These are phyloP conservation scores for Cutaneotrichosporon cutaneum DNA, from an alignment of 1,284 basidiomycete genomes.

Conservation along the genomic window DNA sequence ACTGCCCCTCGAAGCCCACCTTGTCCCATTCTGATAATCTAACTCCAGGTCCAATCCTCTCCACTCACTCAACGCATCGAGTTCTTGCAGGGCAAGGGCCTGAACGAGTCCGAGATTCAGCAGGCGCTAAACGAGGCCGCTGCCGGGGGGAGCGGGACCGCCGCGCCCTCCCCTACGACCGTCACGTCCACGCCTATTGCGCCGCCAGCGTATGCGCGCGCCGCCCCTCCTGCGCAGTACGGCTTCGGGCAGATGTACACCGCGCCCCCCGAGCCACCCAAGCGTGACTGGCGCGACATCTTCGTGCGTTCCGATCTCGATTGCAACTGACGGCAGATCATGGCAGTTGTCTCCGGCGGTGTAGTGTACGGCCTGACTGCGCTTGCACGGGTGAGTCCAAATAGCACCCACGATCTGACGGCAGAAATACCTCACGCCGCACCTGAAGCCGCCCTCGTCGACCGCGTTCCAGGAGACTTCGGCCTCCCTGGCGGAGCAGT, in stretches of 20 bases:
- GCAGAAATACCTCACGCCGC: slow-evolving; percentile 88
- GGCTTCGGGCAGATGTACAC: slow-evolving; percentile 20
- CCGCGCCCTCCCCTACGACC: slow-evolving; percentile 1
- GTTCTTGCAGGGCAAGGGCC: slow-evolving; percentile 91
- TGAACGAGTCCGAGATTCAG: slow-evolving; percentile 82
- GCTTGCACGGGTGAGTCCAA: slow-evolving; percentile 68
- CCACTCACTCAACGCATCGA: slow-evolving; percentile 80
- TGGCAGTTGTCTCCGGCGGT: slow-evolving; percentile 85
- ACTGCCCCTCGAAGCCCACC: neutral
- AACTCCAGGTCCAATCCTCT: slow-evolving; percentile 59
- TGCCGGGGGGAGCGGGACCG: slow-evolving; percentile 11
- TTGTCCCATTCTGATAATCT: no score
- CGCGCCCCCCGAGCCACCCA: slow-evolving; percentile 54
- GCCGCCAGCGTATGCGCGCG: slow-evolving; percentile 45
- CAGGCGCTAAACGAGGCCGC: slow-evolving; percentile 69
- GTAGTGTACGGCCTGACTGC: slow-evolving; percentile 84
- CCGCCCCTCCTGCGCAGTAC: slow-evolving; percentile 37
- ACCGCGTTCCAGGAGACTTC: slow-evolving; percentile 88
- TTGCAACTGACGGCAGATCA: slow-evolving; percentile 63
- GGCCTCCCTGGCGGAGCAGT: slow-evolving; percentile 80
- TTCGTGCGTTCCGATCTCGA: slow-evolving; percentile 63
- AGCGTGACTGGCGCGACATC: slow-evolving; percentile 87
- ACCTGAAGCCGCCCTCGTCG: slow-evolving; percentile 82
- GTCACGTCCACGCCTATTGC: slow-evolving; percentile 29
- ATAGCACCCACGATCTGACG: neutral